Evolutionary conservation across 768 basidiomycete species (phyloP).

Genomic region (Coprinopsis marcescibilis): DNA sequence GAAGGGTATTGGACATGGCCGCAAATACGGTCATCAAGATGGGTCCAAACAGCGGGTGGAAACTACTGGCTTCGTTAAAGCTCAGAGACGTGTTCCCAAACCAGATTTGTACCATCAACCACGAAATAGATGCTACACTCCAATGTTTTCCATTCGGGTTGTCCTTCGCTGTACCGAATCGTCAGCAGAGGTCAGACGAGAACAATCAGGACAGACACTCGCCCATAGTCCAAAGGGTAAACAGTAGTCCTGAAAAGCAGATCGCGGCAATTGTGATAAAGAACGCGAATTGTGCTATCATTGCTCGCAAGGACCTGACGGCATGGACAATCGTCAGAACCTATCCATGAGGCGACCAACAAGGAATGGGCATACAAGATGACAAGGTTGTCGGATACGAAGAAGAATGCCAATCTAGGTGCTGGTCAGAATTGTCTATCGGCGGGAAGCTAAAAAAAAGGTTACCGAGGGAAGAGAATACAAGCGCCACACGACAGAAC

Average conservation of each 20-base stretch:
- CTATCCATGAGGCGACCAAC: background rate
- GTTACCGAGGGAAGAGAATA: slow-evolving; percentile 77
- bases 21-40: slow-evolving; percentile 78
- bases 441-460: slow-evolving; percentile 7
- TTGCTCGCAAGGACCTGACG: slow-evolving; percentile 67
- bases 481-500: slow-evolving; percentile 81
- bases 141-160: slow-evolving; percentile 22
- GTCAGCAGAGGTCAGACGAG: slow-evolving; percentile 3
- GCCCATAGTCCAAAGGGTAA: slow-evolving; percentile 45
- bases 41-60: slow-evolving; percentile 69
- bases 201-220: slow-evolving; percentile 2
- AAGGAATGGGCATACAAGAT: slow-evolving; percentile 50
- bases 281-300: slow-evolving; percentile 75
- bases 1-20: slow-evolving; percentile 69
- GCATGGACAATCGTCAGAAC: background rate
- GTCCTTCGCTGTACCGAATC: slow-evolving; percentile 22
- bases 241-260: slow-evolving; percentile 74
- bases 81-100: slow-evolving; percentile 71
- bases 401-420: slow-evolving; percentile 67
- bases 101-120: slow-evolving; percentile 87
- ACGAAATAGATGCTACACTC: slow-evolving; percentile 54
- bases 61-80: slow-evolving; percentile 50
- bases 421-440: slow-evolving; percentile 16
- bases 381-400: slow-evolving; percentile 72
- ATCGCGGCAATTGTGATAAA: slow-evolving; percentile 73